These are phyloP conservation scores for Lactarius psammicola DNA, from an alignment of 768 basidiomycete genomes.

Conservation along the genomic window DNA sequence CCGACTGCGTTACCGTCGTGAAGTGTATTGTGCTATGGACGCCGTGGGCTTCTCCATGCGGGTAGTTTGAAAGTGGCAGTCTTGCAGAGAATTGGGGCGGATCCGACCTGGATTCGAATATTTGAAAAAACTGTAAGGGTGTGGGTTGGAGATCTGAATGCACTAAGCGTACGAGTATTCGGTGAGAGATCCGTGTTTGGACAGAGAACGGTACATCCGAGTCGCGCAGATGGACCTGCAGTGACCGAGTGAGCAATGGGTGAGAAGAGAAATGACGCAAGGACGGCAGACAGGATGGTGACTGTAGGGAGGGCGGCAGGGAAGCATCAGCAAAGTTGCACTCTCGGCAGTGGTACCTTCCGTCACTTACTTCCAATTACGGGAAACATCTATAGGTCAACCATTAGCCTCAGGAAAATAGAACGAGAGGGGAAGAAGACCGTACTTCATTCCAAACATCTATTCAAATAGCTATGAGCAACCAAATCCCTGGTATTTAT, in stretches of 20 bases:
- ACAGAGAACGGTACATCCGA: no score
- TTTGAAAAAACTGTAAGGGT: neutral
- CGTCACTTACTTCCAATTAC: neutral
- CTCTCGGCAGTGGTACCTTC: no score
- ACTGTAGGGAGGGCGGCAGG: neutral
- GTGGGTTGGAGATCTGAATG: neutral
- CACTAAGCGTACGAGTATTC: conserved; percentile 13
- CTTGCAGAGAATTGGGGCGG: neutral
- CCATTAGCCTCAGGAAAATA: neutral
- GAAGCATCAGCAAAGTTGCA: neutral
- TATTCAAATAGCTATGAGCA: no score
- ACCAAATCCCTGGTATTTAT: no score
- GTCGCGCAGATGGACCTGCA: conserved; percentile 14
- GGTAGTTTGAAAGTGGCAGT: neutral
- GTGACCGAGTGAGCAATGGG: neutral
- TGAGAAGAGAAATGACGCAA: no score
- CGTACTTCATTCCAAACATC: no score
- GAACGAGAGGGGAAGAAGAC: neutral
- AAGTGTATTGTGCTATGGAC: neutral
- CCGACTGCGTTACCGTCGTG: no score
- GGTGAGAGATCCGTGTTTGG: conserved; percentile 7
- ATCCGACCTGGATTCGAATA: neutral
- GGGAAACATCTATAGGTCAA: no score
- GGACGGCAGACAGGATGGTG: neutral
- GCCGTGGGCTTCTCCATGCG: neutral